Conservation (phyloP, 148 eudicot species). For the Dianthus caryophyllus region DNA sequence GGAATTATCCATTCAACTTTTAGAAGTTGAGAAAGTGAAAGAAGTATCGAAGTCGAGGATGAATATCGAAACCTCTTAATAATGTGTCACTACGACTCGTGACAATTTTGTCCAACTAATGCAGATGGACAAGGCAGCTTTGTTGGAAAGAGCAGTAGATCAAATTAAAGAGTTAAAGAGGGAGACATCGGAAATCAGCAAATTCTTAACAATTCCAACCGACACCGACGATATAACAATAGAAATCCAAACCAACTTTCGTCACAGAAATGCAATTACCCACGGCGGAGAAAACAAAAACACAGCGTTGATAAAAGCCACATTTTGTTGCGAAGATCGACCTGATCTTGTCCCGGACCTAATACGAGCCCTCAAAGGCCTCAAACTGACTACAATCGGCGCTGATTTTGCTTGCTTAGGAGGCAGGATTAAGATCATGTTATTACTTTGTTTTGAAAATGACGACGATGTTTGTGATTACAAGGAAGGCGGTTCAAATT, state of each 20-base stretch:
- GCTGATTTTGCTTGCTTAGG: conserved; percentile 75
- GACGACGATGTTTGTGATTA: not conserved
- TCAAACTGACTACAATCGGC: conserved; percentile 39
- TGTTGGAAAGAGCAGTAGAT: conserved; percentile 61
- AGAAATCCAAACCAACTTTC: conserved; percentile 26
- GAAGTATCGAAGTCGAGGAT: too few species aligned
- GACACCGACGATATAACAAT: conserved; percentile 57
- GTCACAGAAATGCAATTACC: not conserved
- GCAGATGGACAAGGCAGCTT: conserved; percentile 98
- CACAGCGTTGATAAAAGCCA: conserved; percentile 41
- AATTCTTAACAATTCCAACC: conserved; percentile 48
- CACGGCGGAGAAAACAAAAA: not conserved
- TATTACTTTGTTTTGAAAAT: conserved; percentile 35
- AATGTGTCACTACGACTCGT: too few species aligned
- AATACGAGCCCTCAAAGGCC: conserved; percentile 41
- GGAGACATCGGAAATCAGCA: conserved; percentile 51
- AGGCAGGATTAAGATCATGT: conserved; percentile 54
- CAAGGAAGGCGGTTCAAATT: conserved; percentile 16
- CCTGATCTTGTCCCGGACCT: conserved; percentile 59
- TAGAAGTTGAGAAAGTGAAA: not conserved
- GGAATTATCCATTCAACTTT: not conserved
- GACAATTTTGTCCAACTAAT: not conserved
- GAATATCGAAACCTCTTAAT: too few species aligned
- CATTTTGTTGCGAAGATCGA: conserved; percentile 20
- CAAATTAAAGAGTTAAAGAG: conserved; percentile 58